These are phyloP conservation scores for Exophiala sp. DNA, from an alignment of 2,329 filamentous ascomycete genomes.

Conservation along the genomic window DNA sequence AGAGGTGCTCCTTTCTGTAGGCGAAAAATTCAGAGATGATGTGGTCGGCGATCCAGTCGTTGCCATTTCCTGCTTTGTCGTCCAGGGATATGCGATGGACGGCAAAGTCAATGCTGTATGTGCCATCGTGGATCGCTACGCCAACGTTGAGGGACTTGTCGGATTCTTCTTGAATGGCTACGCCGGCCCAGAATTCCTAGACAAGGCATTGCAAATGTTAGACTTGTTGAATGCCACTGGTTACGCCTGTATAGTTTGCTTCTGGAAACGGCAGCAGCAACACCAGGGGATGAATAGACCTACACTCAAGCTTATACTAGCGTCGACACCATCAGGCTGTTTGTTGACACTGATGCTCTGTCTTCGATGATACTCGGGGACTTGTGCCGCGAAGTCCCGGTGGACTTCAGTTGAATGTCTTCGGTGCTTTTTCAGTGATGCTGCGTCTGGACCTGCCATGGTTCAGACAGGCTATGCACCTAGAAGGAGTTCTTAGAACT, in stretches of 20 bases:
- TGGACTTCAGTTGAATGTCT: conserved; percentile 18
- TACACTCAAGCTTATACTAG: conserved; percentile 22
- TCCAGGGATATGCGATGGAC: conserved; percentile 22
- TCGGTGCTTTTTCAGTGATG: background rate
- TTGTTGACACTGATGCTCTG: conserved; percentile 14
- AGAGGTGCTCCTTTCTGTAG: conserved; percentile 34
- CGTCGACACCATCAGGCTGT: conserved; percentile 16
- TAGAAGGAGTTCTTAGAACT: too few relatives aligned
- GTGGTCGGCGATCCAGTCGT: conserved; percentile 20
- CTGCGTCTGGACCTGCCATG: conserved; percentile 12
- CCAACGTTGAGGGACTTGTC: conserved; percentile 20
- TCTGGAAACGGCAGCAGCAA: background rate
- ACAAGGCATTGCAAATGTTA: too few relatives aligned
- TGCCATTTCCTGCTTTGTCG: conserved; percentile 14
- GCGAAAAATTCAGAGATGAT: conserved; percentile 12
- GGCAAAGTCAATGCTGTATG: conserved; percentile 28
- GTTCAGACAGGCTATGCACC: background rate
- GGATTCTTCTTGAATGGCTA: conserved; percentile 23
- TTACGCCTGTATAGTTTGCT: too few relatives aligned
- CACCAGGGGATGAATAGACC: background rate
- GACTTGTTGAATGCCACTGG: too few relatives aligned
- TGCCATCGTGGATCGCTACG: conserved; percentile 27
- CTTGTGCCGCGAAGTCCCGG: conserved; percentile 20
- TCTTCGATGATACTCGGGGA: conserved; percentile 17
- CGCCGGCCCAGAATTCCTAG: conserved; percentile 26